Percentiles rank a stretch among this genome's conserved stretches.
phyloP scores from a whole-genome alignment of 2,329 filamentous ascomycete genomes.

The Aspergillus niger region DNA sequence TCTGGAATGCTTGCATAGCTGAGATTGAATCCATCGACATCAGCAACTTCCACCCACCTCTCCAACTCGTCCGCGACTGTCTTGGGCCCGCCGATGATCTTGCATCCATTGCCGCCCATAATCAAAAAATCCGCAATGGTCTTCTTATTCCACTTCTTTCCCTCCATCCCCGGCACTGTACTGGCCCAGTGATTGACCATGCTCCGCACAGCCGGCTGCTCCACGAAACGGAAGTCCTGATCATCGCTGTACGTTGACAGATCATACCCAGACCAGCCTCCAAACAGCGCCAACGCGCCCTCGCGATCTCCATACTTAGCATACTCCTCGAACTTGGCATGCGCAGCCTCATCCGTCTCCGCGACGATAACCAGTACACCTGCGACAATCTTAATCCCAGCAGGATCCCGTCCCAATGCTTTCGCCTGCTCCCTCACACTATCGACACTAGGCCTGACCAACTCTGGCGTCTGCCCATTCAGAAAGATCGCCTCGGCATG shows the following conservation, averaged over 20 bases:
- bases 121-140: constrained; percentile 38
- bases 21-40: constrained; percentile 41
- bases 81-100: constrained; percentile 39
- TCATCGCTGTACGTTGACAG: constrained; percentile 47
- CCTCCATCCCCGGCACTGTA: constrained; percentile 45
- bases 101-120: constrained; percentile 38
- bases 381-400: constrained; percentile 47
- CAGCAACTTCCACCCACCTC: constrained; percentile 38
- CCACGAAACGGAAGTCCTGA: constrained; percentile 49
- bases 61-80: constrained; percentile 43
- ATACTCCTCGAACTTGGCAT: constrained; percentile 46
- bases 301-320: constrained; percentile 49
- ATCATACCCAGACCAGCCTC: constrained; percentile 52
- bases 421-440: constrained; percentile 44
- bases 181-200: constrained; percentile 50
- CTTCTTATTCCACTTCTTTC: constrained; percentile 42
- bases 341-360: constrained; percentile 48
- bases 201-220: constrained; percentile 45
- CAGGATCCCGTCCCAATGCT: constrained; percentile 41
- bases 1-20: constrained; percentile 38
- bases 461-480: constrained; percentile 46
- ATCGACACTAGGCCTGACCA: constrained; percentile 46
- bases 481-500: constrained; percentile 52
- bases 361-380: constrained; percentile 49
- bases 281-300: constrained; percentile 49